Percentiles rank a stretch among this genome's conserved stretches.
phyloP scores from a whole-genome alignment of 1,139 yeast species.

The Suhomyces taliae region DNA sequence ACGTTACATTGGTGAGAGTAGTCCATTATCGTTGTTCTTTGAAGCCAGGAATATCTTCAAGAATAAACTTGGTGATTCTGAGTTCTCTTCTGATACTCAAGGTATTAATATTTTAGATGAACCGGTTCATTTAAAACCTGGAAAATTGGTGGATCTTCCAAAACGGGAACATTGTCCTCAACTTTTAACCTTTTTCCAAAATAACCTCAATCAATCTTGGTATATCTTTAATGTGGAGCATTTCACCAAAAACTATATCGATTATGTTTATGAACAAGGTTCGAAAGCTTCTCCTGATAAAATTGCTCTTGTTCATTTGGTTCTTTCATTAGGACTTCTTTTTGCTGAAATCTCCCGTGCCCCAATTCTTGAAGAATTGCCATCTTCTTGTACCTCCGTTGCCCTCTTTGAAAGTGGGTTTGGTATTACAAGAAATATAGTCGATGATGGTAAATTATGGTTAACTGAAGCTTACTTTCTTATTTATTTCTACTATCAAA shows the following conservation, averaged over 20 bases:
- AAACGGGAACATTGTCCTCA: conserved; percentile 14
- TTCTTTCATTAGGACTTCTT: conserved; percentile 42
- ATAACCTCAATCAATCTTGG: conserved; percentile 22
- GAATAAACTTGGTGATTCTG: conserved; percentile 15
- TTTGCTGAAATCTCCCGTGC: conserved; percentile 23
- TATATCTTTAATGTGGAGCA: conserved; percentile 31
- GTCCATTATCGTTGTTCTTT: conserved; percentile 25
- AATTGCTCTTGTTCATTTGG: conserved; percentile 30
- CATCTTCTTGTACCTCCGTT: conserved; percentile 11
- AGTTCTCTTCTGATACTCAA: conserved; percentile 14
- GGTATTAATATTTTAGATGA: conserved; percentile 21
- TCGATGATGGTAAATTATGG: conserved; percentile 44
- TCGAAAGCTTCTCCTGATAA: conserved; percentile 8
- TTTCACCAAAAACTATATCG: conserved; percentile 15
- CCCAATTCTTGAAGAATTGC: conserved; percentile 16
- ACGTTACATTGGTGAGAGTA: conserved; percentile 30
- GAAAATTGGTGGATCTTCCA: conserved; percentile 16
- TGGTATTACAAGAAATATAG: conserved; percentile 26
- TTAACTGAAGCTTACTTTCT: conserved; percentile 41
- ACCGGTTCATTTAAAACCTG: conserved; percentile 13
- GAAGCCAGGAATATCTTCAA: conserved; percentile 26
- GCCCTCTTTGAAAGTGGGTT: conserved; percentile 35
- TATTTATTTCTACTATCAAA: conserved; percentile 38
- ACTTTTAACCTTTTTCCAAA: conserved; percentile 17
- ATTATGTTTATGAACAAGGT: conserved; percentile 20